Base-by-base conservation (phyloP, 805 yeast genomes). In the Lipomyces spencermartinsiae region DNA sequence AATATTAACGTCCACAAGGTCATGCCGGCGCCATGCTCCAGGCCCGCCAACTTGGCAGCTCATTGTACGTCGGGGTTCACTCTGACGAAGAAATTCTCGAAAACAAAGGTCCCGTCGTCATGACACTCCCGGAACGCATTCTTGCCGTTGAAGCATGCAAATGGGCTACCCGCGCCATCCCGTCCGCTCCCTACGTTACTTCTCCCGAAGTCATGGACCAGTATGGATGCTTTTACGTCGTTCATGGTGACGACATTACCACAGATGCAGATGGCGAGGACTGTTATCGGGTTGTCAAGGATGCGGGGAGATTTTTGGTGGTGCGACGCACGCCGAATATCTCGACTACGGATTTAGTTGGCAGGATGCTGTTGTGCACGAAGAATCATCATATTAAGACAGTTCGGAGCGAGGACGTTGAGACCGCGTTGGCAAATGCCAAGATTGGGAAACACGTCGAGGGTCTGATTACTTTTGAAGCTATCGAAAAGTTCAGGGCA, bases 241-340 rank as follows among this genome's bases (percentile, higher is more conserved):
- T 95, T 10, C 99, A 95, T 78, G 99, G 99, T 6, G 99, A 95
- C 79, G 99, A 95, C 76, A 92, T 95, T 72, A 95, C 98, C 33
- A 91, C 98, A 1, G 98, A 95, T 79, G 97, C 97, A 16, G 84
- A 92, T 75, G 99, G 99, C 1, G 88, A 91, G 65, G 99, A 95
- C 79, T 92, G 98, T 75, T 95, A 95, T 79, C 89, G 90, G 66
- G 83, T 78, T 33, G 91, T 93, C 72, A 93, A 94, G 77, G 92
- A 91, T 63, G 79, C 87, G 76, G 97, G 96, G n/a, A 80, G 94
- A 72, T 91, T 94, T 77, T 84, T 89, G 25, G 92, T 92, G n/a
- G 98, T 95, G 57, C 93, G 91, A 78, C 83, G 99, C 72, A 95
- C 99, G 0, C 94, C 93, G 14, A 93, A 93, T 75, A 95, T 95